phyloP scores from a whole-genome alignment of 768 basidiomycete genomes.

The Hemileccinum impolitum region DNA sequence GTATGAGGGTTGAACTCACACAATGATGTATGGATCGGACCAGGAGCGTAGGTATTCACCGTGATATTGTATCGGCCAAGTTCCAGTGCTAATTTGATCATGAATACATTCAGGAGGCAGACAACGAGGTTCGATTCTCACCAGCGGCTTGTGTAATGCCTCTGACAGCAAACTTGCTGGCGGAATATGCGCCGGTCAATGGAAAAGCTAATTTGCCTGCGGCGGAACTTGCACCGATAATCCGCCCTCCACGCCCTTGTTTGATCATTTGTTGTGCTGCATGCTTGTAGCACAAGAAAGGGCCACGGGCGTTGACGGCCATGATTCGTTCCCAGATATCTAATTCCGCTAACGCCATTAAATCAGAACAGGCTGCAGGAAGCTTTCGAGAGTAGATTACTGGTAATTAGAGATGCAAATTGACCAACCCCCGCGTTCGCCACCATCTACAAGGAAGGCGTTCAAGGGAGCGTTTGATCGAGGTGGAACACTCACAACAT shows the following conservation, averaged over 20 bases:
- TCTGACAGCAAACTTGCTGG: conserved; percentile 39
- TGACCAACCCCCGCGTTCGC: conserved; percentile 3
- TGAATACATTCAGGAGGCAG: background rate
- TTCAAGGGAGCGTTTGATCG: too few species aligned
- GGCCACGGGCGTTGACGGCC: background rate
- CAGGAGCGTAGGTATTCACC: conserved; percentile 39
- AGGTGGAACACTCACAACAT: background rate
- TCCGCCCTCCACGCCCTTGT: conserved; percentile 48
- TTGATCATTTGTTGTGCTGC: conserved; percentile 1
- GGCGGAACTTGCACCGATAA: conserved; percentile 40
- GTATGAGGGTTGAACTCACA: conserved; percentile 13
- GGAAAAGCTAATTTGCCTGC: background rate
- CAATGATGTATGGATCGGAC: conserved; percentile 26
- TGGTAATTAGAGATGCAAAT: background rate
- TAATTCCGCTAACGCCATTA: background rate
- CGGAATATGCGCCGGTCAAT: conserved; percentile 19
- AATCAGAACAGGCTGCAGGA: background rate
- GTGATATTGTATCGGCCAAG: conserved; percentile 32
- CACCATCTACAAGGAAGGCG: background rate
- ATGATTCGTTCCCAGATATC: conserved; percentile 7
- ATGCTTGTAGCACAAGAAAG: background rate
- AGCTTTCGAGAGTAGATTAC: background rate
- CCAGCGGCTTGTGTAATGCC: conserved; percentile 38
- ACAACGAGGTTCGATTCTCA: conserved; percentile 4
- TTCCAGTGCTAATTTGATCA: conserved; percentile 19